Conservation (phyloP, 2,329 filamentous ascomycete genomes). For the Setomelanomma holmii region DNA sequence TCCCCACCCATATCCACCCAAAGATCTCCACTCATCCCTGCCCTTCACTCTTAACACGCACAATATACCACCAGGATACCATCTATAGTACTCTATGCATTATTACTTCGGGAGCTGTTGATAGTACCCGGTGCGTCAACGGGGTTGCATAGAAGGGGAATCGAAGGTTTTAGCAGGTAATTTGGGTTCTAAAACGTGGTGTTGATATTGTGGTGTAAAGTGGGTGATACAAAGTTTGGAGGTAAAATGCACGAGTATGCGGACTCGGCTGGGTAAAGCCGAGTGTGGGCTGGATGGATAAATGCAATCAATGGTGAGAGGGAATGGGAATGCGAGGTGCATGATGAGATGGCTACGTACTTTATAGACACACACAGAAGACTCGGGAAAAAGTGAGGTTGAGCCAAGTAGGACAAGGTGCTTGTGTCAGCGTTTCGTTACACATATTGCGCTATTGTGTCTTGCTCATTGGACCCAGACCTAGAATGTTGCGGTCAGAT, state of each 20-base stretch:
- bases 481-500: too few species aligned
- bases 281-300: background rate
- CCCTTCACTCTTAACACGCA: background rate
- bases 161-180: background rate
- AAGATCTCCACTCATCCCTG: background rate
- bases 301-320: too few species aligned
- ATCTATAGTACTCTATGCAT: conserved; percentile 6
- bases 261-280: background rate
- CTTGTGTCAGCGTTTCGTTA: too few species aligned
- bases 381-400: too few species aligned
- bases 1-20: background rate
- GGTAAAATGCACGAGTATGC: too few species aligned
- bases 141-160: background rate
- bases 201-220: background rate
- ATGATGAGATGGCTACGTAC: too few species aligned
- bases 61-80: background rate
- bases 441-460: too few species aligned
- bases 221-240: background rate
- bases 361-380: too few species aligned
- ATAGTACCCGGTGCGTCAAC: conserved; percentile 9
- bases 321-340: too few species aligned
- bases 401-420: too few species aligned
- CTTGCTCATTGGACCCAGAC: too few species aligned
- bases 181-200: background rate
- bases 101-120: conserved; percentile 3